Evolutionary conservation across 2,329 filamentous ascomycete species (phyloP).

Genomic region (Colletotrichum spinosum): DNA sequence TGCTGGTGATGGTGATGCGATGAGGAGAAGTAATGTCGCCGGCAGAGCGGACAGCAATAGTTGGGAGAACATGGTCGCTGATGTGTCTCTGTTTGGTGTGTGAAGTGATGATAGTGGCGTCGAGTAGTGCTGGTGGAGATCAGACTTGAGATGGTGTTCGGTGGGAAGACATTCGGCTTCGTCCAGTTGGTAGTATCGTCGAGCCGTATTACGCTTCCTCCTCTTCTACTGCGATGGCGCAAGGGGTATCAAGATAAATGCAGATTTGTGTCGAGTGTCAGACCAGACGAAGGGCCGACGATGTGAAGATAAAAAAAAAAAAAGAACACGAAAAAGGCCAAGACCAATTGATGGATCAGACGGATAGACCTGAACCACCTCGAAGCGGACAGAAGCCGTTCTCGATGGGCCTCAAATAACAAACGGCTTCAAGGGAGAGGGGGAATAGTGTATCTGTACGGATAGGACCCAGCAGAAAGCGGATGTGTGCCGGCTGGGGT

Average conservation of each 20-base stretch:
- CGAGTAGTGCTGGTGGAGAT: background rate
- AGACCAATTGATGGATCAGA: background rate
- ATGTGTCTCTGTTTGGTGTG: constrained; percentile 3
- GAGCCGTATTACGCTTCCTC: constrained; percentile 3
- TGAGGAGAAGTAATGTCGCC: constrained; percentile 20
- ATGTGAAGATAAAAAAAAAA: background rate
- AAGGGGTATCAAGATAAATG: no score
- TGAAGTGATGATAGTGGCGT: background rate
- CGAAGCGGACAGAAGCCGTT: constrained; percentile 11
- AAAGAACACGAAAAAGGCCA: background rate
- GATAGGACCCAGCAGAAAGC: constrained; percentile 25
- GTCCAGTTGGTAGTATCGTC: background rate
- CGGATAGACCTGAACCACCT: constrained; percentile 7
- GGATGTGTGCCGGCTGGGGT: constrained; percentile 27
- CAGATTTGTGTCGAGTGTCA: background rate
- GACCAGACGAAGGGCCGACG: background rate
- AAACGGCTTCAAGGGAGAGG: constrained; percentile 23
- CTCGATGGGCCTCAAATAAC: constrained; percentile 20
- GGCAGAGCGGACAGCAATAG: constrained; percentile 18
- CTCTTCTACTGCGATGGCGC: background rate
- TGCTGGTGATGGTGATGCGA: background rate
- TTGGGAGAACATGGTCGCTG: constrained; percentile 23
- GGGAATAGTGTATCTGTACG: background rate
- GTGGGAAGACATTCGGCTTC: constrained; percentile 6
- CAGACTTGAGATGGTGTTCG: constrained; percentile 9